Evolutionary conservation across 2,329 filamentous ascomycete genomes (phyloP), one percentile per base, ranked within the genome.

Genomic region (Sarocladium oryzae): DNA sequence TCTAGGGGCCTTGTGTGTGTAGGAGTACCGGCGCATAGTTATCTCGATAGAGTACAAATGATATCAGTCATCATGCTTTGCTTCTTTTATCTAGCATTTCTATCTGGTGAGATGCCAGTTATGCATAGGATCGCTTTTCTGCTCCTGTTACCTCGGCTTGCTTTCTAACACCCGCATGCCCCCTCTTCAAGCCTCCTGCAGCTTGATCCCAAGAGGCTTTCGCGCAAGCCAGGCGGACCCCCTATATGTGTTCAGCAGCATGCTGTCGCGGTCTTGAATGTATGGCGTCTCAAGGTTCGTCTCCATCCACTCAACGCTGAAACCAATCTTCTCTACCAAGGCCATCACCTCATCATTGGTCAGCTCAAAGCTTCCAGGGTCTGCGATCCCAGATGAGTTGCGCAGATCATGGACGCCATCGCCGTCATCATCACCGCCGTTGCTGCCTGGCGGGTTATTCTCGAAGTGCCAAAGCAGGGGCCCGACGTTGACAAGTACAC

Each of bases 381-480:
- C 90, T 0, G 84, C 90, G 56, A 96, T 95, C 1, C 89, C 89
- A 40, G 77, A 73, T 15, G 74, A 75, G 53, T 66, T 71, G 50
- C 67, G 69, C 28, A 68, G 67, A 54, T 78, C 75, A 55, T 75
- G 69, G 53, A 76, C 73, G 26, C 71, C 73, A 48, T 78, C 75
- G 24, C 71, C 73, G 50, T 77, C 74, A 33, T 73, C 69, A 30
- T 77, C 74, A 36, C 73, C 70, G 11, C 78, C 72, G 60, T 80
- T 73, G 56, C 78, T 76, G 35, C 80, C 78, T 0, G 79, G 80
- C 1, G 80, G 76, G 37, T 85, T 79, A 57, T 89, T 86, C 64
- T 95, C 89, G 65, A 95, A 97, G 66, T 99, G 95, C 93, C 93
- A 99, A 36, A 97, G 73, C 51, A 99, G 69, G 1, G 93, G 93